A percentile compares a stretch with the other conserved stretches of the same genome.
Evolutionary conservation across 2,329 filamentous ascomycete genomes (phyloP).

Genomic region (Cephalotrichum gorgonifer): DNA sequence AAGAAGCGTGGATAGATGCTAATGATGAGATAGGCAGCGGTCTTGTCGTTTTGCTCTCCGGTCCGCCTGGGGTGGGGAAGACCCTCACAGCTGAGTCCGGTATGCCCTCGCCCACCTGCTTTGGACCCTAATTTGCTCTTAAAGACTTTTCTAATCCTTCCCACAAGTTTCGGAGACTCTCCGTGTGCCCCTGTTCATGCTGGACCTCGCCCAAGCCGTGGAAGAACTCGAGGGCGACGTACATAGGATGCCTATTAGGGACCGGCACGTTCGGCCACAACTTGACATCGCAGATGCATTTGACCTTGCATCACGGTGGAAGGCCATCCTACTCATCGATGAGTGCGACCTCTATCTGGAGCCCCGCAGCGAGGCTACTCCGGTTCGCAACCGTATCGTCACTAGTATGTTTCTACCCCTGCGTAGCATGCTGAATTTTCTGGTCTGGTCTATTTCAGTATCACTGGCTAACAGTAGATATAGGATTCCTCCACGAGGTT

Average conservation of each 20-base stretch:
- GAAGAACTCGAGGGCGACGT: slow-evolving; percentile 47
- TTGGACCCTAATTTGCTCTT: background rate
- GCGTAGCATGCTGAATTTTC: no score
- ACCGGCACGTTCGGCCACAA: background rate
- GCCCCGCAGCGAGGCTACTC: slow-evolving; percentile 15
- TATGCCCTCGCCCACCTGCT: background rate
- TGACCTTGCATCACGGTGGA: slow-evolving; percentile 49
- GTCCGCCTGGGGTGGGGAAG: slow-evolving; percentile 38
- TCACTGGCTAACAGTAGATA: background rate
- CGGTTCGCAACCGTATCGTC: slow-evolving; percentile 12
- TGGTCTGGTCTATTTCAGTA: background rate
- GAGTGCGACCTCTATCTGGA: slow-evolving; percentile 25
- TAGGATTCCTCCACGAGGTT: slow-evolving; percentile 12
- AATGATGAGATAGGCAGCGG: slow-evolving; percentile 14
- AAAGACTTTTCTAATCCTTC: background rate
- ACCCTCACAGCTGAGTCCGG: slow-evolving; percentile 30
- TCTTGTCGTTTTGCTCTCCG: slow-evolving; percentile 37
- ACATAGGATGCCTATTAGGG: slow-evolving; percentile 9
- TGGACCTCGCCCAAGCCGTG: slow-evolving; percentile 56
- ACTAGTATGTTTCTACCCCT: slow-evolving; percentile 15
- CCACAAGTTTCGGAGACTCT: slow-evolving; percentile 28
- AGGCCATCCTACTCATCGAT: slow-evolving; percentile 22
- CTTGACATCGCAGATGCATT: slow-evolving; percentile 19
- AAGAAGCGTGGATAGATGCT: background rate
- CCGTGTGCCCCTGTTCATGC: slow-evolving; percentile 29